Conservation (phyloP, 2,329 filamentous ascomycete species). For the Colletotrichum limetticola region DNA sequence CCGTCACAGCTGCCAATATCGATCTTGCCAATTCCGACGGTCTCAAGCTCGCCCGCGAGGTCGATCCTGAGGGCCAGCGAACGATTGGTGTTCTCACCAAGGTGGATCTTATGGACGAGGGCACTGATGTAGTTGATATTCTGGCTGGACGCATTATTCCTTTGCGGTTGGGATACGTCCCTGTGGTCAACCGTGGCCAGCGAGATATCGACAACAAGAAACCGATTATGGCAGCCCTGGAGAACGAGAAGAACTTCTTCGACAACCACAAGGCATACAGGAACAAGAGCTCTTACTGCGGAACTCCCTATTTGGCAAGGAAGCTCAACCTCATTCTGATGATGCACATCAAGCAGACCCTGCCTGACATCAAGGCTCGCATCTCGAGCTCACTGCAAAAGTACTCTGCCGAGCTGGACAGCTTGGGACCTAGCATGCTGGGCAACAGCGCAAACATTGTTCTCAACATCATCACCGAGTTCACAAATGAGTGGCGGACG, state of each 20-base stretch:
- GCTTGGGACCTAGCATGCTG: conserved; percentile 91
- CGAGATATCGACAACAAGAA: conserved; percentile 99
- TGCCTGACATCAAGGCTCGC: conserved; percentile 97
- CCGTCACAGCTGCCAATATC: conserved; percentile 95
- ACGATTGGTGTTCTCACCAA: conserved; percentile 99
- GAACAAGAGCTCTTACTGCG: conserved; percentile 98
- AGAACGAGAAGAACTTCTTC: conserved; percentile 96
- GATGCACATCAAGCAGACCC: conserved; percentile 99
- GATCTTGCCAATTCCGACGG: conserved; percentile 99
- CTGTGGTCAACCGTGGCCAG: conserved; percentile 97
- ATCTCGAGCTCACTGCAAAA: conserved; percentile 95
- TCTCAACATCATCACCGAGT: conserved; percentile 98
- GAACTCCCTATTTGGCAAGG: conserved; percentile 94
- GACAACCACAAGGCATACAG: conserved; percentile 98
- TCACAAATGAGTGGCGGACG: conserved; percentile 96
- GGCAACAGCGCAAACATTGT: conserved; percentile 97
- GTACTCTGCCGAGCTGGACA: conserved; percentile 83
- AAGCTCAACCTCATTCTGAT: conserved; percentile 99
- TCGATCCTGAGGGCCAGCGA: conserved; percentile 95
- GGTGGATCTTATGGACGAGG: conserved; percentile 98
- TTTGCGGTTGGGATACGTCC: conserved; percentile 92
- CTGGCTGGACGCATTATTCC: conserved; percentile 97
- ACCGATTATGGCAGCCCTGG: conserved; percentile 88
- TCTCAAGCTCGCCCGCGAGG: conserved; percentile 93
- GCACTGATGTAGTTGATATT: conserved; percentile 98